These are phyloP conservation scores for Physcomitrium patens DNA, from an alignment of 225 moss, liverwort and hornwort species.

Conservation along the genomic window DNA sequence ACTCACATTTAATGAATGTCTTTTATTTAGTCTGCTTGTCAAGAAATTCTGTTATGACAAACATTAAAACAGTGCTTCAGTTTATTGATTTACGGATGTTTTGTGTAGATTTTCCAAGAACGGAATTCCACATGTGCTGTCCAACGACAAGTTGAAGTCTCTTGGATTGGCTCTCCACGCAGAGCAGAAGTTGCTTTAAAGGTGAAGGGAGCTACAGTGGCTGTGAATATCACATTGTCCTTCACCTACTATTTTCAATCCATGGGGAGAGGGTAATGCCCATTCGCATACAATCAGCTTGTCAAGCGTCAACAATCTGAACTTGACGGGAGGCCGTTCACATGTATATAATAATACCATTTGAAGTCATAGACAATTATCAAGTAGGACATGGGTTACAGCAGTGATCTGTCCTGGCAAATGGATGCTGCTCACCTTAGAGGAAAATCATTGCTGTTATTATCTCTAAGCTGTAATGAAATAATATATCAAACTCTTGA, in stretches of 20 bases:
- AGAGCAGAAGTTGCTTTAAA: slow-evolving; percentile 29
- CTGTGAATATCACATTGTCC: slow-evolving; percentile 25
- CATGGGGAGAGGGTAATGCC: slow-evolving; percentile 9
- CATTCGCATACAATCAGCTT: not conserved
- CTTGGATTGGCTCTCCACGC: slow-evolving; percentile 1
- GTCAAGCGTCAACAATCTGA: slow-evolving; percentile 34
- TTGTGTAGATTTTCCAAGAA: slow-evolving; percentile 56
- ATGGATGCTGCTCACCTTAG: slow-evolving; percentile 15
- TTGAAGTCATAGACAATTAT: slow-evolving; percentile 16
- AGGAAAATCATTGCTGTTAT: not conserved
- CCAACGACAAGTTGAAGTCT: slow-evolving; percentile 46
- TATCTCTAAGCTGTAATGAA: not conserved
- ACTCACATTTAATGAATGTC: no score
- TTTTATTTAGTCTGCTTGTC: not conserved
- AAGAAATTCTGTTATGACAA: not conserved
- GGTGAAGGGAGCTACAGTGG: not conserved
- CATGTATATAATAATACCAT: slow-evolving; percentile 24
- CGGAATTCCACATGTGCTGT: slow-evolving; percentile 47
- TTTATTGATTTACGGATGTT: not conserved
- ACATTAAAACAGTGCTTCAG: not conserved
- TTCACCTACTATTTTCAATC: slow-evolving; percentile 18
- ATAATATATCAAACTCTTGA: no score
- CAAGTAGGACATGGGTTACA: slow-evolving; percentile 1
- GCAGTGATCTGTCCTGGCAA: slow-evolving; percentile 11
- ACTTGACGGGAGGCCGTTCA: slow-evolving; percentile 2